Evolutionary conservation across 805 yeast genomes (phyloP).

Genomic region (Kurtzmaniella cleridarum): DNA sequence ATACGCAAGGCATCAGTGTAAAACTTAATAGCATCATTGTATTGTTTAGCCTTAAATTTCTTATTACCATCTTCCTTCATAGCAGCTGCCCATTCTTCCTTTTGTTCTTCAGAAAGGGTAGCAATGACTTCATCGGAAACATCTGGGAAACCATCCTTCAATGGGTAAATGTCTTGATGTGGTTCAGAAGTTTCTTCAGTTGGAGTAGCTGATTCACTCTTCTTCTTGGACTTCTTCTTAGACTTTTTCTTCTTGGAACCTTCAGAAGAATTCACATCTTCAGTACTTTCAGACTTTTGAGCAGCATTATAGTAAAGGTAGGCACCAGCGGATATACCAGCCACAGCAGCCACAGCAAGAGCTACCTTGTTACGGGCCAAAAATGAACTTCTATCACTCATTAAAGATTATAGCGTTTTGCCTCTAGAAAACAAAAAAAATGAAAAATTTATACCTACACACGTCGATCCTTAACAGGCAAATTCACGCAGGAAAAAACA

Average conservation of each 20-base stretch:
- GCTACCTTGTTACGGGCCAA: slow-evolving; percentile 56
- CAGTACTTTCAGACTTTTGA: slow-evolving; percentile 13
- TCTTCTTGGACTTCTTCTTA: slow-evolving; percentile 36
- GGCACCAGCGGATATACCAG: slow-evolving; percentile 59
- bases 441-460: too few species aligned
- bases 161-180: slow-evolving; percentile 38
- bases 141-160: slow-evolving; percentile 52
- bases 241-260: slow-evolving; percentile 31
- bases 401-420: too few species aligned
- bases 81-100: slow-evolving; percentile 60
- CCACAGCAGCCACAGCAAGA: slow-evolving; percentile 56
- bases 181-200: slow-evolving; percentile 18
- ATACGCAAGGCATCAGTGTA: slow-evolving; percentile 75
- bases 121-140: slow-evolving; percentile 43
- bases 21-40: slow-evolving; percentile 68
- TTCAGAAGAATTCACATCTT: slow-evolving; percentile 13
- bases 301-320: slow-evolving; percentile 48
- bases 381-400: slow-evolving; percentile 22
- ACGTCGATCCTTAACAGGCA: too few species aligned
- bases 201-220: slow-evolving; percentile 17
- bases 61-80: slow-evolving; percentile 89
- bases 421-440: too few species aligned
- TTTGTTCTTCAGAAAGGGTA: slow-evolving; percentile 44
- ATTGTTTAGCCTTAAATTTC: slow-evolving; percentile 65
- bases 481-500: too few species aligned